phyloP scores from a whole-genome alignment of 441 rosid genomes.

The Erodium moschatum region DNA sequence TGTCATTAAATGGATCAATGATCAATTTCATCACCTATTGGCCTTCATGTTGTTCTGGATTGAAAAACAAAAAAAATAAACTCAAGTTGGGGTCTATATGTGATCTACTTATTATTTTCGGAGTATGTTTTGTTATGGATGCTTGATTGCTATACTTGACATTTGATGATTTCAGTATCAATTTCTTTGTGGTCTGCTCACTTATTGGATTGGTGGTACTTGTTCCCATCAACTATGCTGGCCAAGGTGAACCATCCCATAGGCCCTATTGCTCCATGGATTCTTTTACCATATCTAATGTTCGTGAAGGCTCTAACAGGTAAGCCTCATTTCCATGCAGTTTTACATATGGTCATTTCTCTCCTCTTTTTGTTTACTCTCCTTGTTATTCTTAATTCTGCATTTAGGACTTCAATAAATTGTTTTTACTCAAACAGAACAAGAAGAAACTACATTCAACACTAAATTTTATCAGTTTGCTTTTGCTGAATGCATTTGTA shows the following conservation, averaged over 20 bases:
- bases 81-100: not conserved
- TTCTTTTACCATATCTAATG: constrained; percentile 61
- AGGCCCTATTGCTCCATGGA: constrained; percentile 41
- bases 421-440: too few species aligned
- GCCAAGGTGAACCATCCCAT: constrained; percentile 34
- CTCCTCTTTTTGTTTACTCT: too few species aligned
- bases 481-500: too few species aligned
- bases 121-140: not conserved
- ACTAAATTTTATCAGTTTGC: too few species aligned
- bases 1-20: too few species aligned
- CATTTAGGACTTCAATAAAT: too few species aligned
- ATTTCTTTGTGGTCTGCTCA: constrained; percentile 60
- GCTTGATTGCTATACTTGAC: not conserved
- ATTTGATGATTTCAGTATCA: constrained; percentile 36
- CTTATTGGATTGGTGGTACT: constrained; percentile 58
- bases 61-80: too few species aligned
- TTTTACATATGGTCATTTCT: not conserved
- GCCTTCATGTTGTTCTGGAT: not conserved
- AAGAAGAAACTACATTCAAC: too few species aligned
- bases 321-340: constrained; percentile 14
- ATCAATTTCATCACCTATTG: too few species aligned
- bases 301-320: constrained; percentile 67
- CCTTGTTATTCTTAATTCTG: too few species aligned
- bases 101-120: not conserved
- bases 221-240: constrained; percentile 64